These are phyloP conservation scores for Carallia pectinifolia DNA, from an alignment of 345 rosid species.

Conservation along the genomic window DNA sequence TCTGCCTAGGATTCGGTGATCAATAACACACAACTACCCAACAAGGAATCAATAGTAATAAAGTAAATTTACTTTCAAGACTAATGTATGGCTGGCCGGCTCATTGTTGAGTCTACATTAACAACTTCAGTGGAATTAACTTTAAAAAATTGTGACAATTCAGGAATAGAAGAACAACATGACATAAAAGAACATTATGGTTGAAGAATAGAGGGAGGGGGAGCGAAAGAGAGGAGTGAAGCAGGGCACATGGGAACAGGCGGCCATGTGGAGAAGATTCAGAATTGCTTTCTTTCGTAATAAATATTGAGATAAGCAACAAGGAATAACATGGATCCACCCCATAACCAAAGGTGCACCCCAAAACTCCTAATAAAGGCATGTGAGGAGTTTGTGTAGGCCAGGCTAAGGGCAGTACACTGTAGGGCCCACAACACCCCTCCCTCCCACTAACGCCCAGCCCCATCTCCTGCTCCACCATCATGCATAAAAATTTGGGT, in stretches of 20 bases:
- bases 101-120: not conserved
- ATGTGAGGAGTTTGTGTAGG: constrained; percentile 68
- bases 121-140: not conserved
- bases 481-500: constrained; percentile 25
- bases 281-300: constrained; percentile 37
- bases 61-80: not conserved
- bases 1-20: not conserved
- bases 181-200: constrained; percentile 11
- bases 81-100: constrained; percentile 18
- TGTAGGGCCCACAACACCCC: constrained; percentile 38
- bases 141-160: constrained; percentile 5
- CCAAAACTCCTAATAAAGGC: constrained; percentile 46
- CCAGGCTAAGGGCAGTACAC: constrained; percentile 38
- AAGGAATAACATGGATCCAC: constrained; percentile 55
- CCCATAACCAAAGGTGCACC: constrained; percentile 33
- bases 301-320: constrained; percentile 33
- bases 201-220: constrained; percentile 19
- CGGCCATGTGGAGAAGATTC: constrained; percentile 79
- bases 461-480: constrained; percentile 20
- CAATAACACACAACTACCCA: constrained; percentile 20
- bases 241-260: constrained; percentile 79
- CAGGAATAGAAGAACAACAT: constrained; percentile 4
- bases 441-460: not conserved
- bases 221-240: constrained; percentile 12
- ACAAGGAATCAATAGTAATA: constrained; percentile 11